A percentile compares a stretch with the other conserved stretches of the same genome.
phyloP scores from a whole-genome alignment of 164 flowering plant genomes.

The Macadamia integrifolia region DNA sequence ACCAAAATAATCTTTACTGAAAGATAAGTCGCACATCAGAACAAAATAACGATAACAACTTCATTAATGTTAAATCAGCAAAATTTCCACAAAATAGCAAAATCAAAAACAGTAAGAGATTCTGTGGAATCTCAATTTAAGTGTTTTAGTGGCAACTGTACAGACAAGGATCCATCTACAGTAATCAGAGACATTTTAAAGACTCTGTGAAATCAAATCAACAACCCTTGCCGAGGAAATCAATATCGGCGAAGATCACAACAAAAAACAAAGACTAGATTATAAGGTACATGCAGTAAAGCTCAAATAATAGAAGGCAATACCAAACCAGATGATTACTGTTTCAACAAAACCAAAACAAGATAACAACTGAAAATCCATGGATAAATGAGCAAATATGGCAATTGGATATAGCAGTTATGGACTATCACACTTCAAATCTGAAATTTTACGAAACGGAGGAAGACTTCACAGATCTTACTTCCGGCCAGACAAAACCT shows the following conservation, averaged over 20 bases:
- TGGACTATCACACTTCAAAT: neutral
- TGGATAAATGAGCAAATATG: neutral
- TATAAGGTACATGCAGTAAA: neutral
- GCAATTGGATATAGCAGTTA: neutral
- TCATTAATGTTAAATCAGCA: no score
- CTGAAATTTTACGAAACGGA: neutral
- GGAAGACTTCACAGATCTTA: neutral
- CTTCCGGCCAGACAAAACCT: neutral
- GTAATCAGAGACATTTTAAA: no score
- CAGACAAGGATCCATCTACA: no score
- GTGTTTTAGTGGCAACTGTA: no score
- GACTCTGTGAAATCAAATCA: no score
- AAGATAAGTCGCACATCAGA: no score
- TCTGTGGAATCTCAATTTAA: no score
- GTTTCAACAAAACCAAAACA: no score
- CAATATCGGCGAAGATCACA: neutral
- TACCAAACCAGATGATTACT: neutral
- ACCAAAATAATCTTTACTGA: no score
- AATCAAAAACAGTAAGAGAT: no score
- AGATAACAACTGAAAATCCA: neutral
- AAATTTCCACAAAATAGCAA: no score
- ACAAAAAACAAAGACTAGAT: neutral
- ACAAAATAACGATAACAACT: no score
- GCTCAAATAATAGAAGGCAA: neutral
- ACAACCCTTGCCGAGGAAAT: neutral